A percentile compares a stretch with the other conserved stretches of the same genome.
Evolutionary conservation across 2,329 filamentous ascomycete genomes (phyloP).

Genomic region (Sphaerulina vaccinii): DNA sequence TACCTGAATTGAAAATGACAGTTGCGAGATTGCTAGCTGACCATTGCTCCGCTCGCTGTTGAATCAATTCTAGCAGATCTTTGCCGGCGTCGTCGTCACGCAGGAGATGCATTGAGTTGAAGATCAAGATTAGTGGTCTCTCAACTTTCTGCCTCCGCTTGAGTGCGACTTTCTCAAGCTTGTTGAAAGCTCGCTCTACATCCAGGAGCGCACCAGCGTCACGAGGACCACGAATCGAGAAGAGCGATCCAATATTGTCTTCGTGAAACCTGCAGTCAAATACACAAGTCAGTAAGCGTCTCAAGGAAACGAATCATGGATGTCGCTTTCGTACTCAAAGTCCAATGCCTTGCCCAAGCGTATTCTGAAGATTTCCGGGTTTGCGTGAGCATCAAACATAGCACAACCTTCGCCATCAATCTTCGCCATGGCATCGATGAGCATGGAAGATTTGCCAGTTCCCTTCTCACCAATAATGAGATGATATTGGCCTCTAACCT

Average conservation of each 20-base stretch:
- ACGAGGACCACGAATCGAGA: conserved; percentile 87
- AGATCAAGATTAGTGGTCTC: conserved; percentile 80
- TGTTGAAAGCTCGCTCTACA: conserved; percentile 96
- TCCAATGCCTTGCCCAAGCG: conserved; percentile 42
- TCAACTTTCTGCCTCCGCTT: conserved; percentile 60
- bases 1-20: conserved; percentile 77
- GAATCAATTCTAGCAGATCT: conserved; percentile 87
- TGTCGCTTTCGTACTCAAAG: no score
- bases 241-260: conserved; percentile 95
- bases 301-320: no score
- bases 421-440: conserved; percentile 92
- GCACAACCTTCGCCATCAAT: conserved; percentile 83
- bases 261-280: conserved; percentile 97
- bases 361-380: conserved; percentile 91
- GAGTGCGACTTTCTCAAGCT: conserved; percentile 92
- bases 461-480: conserved; percentile 93
- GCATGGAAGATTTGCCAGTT: conserved; percentile 94
- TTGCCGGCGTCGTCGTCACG: conserved; percentile 90
- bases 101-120: conserved; percentile 90
- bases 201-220: conserved; percentile 91
- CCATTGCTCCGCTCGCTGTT: conserved; percentile 96
- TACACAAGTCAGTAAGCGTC: conserved; percentile 90
- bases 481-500: conserved; percentile 77
- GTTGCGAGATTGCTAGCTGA: conserved; percentile 88
- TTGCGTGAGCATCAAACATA: conserved; percentile 95